Percentiles rank a stretch among this genome's conserved stretches.
phyloP scores from a whole-genome alignment of 2,329 filamentous ascomycete species.

The Alternaria longipes region DNA sequence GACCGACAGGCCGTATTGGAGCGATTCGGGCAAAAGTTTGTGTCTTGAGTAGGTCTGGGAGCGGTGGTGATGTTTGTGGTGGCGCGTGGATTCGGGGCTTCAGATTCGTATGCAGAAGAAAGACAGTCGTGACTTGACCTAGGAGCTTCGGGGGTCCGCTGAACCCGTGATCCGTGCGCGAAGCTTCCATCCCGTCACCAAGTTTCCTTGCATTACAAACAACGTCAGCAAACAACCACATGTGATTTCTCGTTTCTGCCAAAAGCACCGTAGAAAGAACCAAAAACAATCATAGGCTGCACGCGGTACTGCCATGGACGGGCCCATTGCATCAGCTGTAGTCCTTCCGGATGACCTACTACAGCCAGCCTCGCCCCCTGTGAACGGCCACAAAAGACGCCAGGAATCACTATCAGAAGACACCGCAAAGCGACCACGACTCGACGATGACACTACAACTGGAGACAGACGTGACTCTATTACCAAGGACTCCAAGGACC shows the following conservation, averaged over 20 bases:
- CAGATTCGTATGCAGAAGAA: constrained; percentile 24
- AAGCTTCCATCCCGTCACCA: constrained; percentile 30
- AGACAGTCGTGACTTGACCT: constrained; percentile 5
- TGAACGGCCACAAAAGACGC: constrained; percentile 58
- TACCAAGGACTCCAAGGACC: constrained; percentile 27
- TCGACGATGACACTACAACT: constrained; percentile 50
- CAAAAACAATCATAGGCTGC: background rate
- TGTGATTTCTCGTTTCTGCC: constrained; percentile 3
- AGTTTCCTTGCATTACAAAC: constrained; percentile 4
- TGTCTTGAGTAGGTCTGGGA: background rate
- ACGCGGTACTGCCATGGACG: constrained; percentile 40
- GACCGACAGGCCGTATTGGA: background rate
- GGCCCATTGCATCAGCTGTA: constrained; percentile 63
- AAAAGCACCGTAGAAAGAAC: background rate
- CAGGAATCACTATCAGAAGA: constrained; percentile 63
- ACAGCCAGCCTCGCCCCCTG: constrained; percentile 42
- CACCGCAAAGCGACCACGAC: constrained; percentile 63
- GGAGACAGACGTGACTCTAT: constrained; percentile 29
- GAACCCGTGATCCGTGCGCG: constrained; percentile 37
- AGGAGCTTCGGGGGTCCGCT: constrained; percentile 21
- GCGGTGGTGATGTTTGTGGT: constrained; percentile 6
- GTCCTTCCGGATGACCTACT: constrained; percentile 57
- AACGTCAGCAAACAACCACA: background rate
- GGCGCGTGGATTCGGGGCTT: constrained; percentile 6
- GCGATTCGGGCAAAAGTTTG: background rate